Evolutionary conservation across 495 filamentous ascomycete genomes (phyloP).

Genomic region (Podospora bellae-mahoneyi): DNA sequence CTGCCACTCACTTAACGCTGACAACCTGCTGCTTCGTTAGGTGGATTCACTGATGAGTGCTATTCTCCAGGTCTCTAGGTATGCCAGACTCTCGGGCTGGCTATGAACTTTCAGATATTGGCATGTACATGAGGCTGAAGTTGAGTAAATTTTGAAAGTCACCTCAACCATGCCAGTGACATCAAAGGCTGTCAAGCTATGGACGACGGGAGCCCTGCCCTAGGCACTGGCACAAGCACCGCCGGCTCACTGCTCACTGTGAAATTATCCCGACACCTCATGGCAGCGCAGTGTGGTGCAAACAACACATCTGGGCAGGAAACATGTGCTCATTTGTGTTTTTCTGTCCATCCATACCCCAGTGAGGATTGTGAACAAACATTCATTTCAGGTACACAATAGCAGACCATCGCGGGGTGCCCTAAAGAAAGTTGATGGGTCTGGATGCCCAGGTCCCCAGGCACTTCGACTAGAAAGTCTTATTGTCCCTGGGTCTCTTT

Average conservation of each 20-base stretch:
- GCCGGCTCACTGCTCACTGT: neutral
- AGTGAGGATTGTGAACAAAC: neutral
- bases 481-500: neutral
- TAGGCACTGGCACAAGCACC: neutral
- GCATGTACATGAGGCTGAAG: no score
- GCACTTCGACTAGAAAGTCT: neutral
- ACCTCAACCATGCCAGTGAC: neutral
- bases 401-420: neutral
- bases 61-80: neutral
- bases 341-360: neutral
- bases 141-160: neutral
- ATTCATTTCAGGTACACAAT: neutral
- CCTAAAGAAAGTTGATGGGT: neutral
- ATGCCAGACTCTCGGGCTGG: no score
- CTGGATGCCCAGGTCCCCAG: neutral
- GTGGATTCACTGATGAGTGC: neutral
- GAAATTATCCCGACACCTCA: neutral
- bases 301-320: neutral
- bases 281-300: neutral
- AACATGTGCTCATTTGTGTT: neutral
- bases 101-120: no score
- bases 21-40: neutral
- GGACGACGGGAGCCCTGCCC: neutral
- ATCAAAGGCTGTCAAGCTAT: neutral
- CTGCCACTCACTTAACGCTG: neutral